Evolutionary conservation across 2,329 filamentous ascomycete species (phyloP).

Genomic region (Ophiostoma montium): DNA sequence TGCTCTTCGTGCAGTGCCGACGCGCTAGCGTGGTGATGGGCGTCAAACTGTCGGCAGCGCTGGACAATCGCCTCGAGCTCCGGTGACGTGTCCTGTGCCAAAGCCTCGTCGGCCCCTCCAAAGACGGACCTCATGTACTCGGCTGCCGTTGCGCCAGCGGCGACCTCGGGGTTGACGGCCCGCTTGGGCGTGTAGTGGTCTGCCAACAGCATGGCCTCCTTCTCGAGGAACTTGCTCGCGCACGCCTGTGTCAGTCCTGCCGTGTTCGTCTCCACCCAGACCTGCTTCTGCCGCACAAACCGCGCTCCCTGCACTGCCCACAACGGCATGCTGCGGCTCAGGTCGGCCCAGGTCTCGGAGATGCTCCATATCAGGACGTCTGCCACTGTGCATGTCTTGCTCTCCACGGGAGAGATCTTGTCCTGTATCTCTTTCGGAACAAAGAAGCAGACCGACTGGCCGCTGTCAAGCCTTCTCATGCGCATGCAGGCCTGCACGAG

Average conservation of each 20-base stretch:
- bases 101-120: background rate
- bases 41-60: background rate
- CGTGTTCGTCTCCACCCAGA: background rate
- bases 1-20: constrained; percentile 47
- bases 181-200: background rate
- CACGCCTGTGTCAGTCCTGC: constrained; percentile 11
- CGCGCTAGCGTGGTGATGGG: background rate
- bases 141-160: background rate
- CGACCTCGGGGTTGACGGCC: background rate
- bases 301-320: constrained; percentile 48
- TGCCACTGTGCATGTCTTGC: constrained; percentile 26
- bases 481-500: constrained; percentile 60
- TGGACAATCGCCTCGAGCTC: background rate
- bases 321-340: constrained; percentile 34
- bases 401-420: constrained; percentile 29
- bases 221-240: background rate
- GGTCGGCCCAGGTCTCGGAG: constrained; percentile 37
- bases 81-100: background rate
- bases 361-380: constrained; percentile 50
- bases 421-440: constrained; percentile 42
- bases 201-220: constrained; percentile 1
- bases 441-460: constrained; percentile 51
- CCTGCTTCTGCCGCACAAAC: constrained; percentile 24
- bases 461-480: constrained; percentile 53
- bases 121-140: background rate